Base-by-base conservation (phyloP, 805 yeast genomes). In the Cyberlindnera mycetangii region DNA sequence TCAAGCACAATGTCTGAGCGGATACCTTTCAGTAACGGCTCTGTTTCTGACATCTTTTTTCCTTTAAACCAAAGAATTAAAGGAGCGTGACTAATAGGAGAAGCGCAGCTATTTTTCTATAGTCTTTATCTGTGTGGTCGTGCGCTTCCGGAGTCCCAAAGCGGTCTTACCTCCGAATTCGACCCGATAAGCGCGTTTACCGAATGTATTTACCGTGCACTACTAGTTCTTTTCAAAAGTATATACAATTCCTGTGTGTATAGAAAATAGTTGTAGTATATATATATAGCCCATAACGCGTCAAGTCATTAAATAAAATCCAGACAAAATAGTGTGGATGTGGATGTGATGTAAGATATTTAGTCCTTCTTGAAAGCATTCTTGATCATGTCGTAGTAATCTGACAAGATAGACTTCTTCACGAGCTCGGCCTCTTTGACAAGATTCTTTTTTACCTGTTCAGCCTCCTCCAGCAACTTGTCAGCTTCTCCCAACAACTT, bases 391-490 rank as follows among this genome's bases (percentile, higher is more conserved):
- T 55, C 62, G 34, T 56, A 56, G 42, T 53, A 53, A 14, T 54
- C 42, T 10, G 33, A 32, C 14, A 58, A 17, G 5, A 58, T 46
- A 18, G 61, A 56, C 17, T 41, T 48, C 45, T 54, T 53, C 8
- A 53, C 58, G 15, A 18, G 17, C 17, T 50, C 56, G 15, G 69
- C 69, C 42, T 65, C 68, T 10, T 42, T 35, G 1, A 39, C 31
- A n/a, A 53, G 32, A 4, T 62, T 80, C 31, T 58, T 52, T 43
- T 69, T 71, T 32, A 85, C 68, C 7, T 33, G 35, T 7, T 42
- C 47, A 10, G 47, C 40, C 19, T 44, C 45, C 17, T 40, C 49
- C 1, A 38, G 31, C 18, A 57, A 51, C 17, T 41, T 38, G 6
- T 43, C 47, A 12, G 48, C 42, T 17, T 45, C 46, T 15, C 37